These are phyloP conservation scores for Hymenoscyphus infarciens DNA, from an alignment of 2,329 filamentous ascomycete species.

Conservation along the genomic window DNA sequence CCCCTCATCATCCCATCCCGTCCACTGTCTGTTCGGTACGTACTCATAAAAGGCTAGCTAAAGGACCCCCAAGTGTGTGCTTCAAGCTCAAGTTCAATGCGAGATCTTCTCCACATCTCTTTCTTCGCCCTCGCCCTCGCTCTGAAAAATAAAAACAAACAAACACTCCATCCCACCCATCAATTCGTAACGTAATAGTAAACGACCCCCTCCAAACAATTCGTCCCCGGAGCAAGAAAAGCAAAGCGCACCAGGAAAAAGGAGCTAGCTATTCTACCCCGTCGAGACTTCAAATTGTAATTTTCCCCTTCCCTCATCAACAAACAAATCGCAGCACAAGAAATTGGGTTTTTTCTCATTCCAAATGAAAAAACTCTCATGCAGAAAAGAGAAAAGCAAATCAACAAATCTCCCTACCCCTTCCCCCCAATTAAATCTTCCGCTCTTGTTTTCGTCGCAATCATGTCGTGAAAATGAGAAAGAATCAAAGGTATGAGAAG, in stretches of 20 bases:
- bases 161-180: neutral
- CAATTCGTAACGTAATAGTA: conserved; percentile 2
- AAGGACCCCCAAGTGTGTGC: neutral
- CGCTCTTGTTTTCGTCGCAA: conserved; percentile 12
- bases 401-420: conserved; percentile 3
- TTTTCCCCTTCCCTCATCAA: neutral
- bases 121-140: conserved; percentile 4
- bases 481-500: conserved; percentile 7
- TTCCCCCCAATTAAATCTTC: conserved; percentile 14
- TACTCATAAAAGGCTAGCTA: neutral
- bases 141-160: neutral
- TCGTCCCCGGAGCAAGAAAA: conserved; percentile 25
- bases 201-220: neutral
- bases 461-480: conserved; percentile 12
- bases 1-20: no score
- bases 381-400: conserved; percentile 2
- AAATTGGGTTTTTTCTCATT: conserved; percentile 6
- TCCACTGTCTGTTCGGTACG: neutral
- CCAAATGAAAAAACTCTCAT: neutral
- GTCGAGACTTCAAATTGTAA: conserved; percentile 22
- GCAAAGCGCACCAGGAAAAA: conserved; percentile 5
- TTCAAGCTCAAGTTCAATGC: conserved; percentile 8
- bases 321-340: conserved; percentile 5
- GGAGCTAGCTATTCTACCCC: conserved; percentile 21
- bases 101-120: conserved; percentile 16